These are phyloP conservation scores for Typha latifolia DNA, from an alignment of 176 grass and related monocot genomes.

Conservation along the genomic window DNA sequence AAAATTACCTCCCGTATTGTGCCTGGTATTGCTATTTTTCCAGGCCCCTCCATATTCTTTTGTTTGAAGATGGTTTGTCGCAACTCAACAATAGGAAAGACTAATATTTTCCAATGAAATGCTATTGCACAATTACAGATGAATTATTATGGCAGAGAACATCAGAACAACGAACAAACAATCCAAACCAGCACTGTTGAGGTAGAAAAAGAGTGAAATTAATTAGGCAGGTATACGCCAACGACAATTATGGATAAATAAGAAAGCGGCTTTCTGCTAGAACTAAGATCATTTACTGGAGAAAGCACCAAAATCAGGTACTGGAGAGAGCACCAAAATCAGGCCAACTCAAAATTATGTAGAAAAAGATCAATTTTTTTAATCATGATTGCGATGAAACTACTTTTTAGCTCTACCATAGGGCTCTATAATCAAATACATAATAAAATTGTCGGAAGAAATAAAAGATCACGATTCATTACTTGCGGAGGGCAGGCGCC, in stretches of 20 bases:
- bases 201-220: no score
- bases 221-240: no score
- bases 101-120: no score
- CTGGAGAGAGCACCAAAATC: neutral
- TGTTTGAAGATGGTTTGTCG: no score
- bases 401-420: neutral
- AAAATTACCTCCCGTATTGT: no score
- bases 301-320: neutral
- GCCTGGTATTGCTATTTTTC: no score
- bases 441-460: neutral
- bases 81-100: no score
- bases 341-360: neutral
- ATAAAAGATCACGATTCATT: conserved; percentile 7
- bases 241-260: neutral
- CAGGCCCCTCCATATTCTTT: no score
- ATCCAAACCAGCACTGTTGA: neutral
- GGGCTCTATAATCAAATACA: neutral
- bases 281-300: neutral
- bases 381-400: neutral
- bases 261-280: neutral
- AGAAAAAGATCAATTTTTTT: neutral
- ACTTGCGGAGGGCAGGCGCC: conserved; percentile 93
- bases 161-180: neutral
- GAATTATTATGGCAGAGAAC: no score
- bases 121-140: no score